A percentile compares a stretch with the other conserved stretches of the same genome.
These are phyloP conservation scores for Psilocybe subaeruginosa DNA, from an alignment of 768 basidiomycete genomes.

Conservation along the genomic window DNA sequence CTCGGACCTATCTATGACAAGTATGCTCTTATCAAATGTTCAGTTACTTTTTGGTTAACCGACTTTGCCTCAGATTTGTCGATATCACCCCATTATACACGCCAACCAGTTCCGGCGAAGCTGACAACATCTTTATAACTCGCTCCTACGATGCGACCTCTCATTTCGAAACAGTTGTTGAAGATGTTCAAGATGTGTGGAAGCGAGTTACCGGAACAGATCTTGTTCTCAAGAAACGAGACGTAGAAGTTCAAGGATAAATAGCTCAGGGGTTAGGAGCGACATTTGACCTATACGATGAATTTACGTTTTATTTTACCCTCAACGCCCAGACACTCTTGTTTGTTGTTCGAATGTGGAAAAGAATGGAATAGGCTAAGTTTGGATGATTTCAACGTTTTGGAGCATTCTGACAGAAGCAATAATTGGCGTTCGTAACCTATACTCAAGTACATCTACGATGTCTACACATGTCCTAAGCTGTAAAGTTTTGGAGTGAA, in stretches of 20 bases:
- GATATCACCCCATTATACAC: slow-evolving; percentile 87
- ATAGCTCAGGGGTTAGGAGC: not conserved
- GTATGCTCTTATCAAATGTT: slow-evolving; percentile 46
- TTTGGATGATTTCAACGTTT: not conserved
- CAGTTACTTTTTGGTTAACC: slow-evolving; percentile 7
- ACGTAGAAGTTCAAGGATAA: slow-evolving; percentile 60
- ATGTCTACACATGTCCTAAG: too few relatives aligned
- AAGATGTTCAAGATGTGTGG: slow-evolving; percentile 97
- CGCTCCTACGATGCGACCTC: slow-evolving; percentile 98
- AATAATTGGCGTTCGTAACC: too few relatives aligned
- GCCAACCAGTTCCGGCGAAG: slow-evolving; percentile 78
- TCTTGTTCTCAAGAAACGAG: slow-evolving; percentile 88
- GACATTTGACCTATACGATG: not conserved
- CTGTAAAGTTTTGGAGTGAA: too few relatives aligned
- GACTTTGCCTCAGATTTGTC: slow-evolving; percentile 67
- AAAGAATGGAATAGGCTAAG: not conserved
- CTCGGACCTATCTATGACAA: slow-evolving; percentile 94
- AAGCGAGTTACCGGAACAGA: slow-evolving; percentile 79
- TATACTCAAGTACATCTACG: too few relatives aligned
- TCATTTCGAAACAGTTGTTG: slow-evolving; percentile 98
- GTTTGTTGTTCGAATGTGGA: not conserved
- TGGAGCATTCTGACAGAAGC: too few relatives aligned
- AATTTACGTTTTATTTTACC: not conserved
- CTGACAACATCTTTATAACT: slow-evolving; percentile 96
- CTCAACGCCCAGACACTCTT: too few relatives aligned